phyloP scores from a whole-genome alignment of 768 basidiomycete species.

The Hysterangium stoloniferum region DNA sequence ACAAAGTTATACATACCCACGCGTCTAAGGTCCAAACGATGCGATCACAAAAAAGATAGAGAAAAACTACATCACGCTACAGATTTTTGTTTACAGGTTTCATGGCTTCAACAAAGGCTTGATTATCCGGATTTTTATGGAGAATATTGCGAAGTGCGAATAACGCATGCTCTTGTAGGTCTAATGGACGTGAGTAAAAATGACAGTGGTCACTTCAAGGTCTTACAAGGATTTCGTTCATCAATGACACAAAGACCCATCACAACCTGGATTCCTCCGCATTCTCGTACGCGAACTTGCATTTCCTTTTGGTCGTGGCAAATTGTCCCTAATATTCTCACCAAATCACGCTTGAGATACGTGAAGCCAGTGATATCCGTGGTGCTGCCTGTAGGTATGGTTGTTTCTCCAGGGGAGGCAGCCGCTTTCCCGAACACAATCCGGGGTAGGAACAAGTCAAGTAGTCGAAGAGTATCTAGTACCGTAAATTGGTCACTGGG shows the following conservation, averaged over 20 bases:
- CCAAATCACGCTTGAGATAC: constrained; percentile 83
- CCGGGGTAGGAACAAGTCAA: constrained; percentile 78
- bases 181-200: constrained; percentile 30
- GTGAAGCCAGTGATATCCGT: constrained; percentile 55
- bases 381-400: constrained; percentile 3
- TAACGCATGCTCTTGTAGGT: constrained; percentile 87
- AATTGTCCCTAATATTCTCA: constrained; percentile 78
- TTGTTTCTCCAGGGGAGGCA: constrained; percentile 12
- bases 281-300: constrained; percentile 66
- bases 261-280: constrained; percentile 71
- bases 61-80: neutral
- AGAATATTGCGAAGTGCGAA: constrained; percentile 77
- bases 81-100: constrained; percentile 33
- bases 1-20: too few relatives aligned
- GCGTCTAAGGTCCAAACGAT: neutral
- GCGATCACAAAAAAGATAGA: neutral
- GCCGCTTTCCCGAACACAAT: constrained; percentile 72
- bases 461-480: constrained; percentile 62
- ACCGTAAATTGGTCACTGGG: constrained; percentile 1
- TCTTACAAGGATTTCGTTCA: constrained; percentile 88
- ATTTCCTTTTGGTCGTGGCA: constrained; percentile 54
- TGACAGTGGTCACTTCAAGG: neutral
- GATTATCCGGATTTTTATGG: constrained; percentile 69
- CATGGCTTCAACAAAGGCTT: constrained; percentile 67
- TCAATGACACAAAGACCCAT: constrained; percentile 88